Conservation (phyloP, 768 basidiomycete genomes). For the Suillus tomentosus region DNA sequence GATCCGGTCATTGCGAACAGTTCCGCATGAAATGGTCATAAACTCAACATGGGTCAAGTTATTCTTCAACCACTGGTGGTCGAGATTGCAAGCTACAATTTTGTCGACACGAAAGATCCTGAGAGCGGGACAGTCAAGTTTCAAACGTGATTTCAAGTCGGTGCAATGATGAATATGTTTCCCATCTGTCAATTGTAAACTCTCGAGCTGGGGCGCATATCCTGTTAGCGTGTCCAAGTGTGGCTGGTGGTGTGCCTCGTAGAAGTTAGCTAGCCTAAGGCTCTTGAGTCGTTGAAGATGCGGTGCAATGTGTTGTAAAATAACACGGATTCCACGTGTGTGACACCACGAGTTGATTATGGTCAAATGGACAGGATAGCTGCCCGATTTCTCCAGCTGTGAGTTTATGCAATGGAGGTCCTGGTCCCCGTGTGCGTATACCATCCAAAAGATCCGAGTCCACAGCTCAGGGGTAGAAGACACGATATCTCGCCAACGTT, state of each 20-base stretch:
- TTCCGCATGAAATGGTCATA: neutral
- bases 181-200: neutral
- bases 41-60: neutral
- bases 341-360: neutral
- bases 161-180: neutral
- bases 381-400: neutral
- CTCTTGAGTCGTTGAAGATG: neutral
- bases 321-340: neutral
- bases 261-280: neutral
- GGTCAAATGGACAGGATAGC: neutral
- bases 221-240: neutral
- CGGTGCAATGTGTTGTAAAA: neutral
- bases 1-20: neutral
- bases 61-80: neutral
- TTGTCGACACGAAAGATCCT: neutral
- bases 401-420: neutral
- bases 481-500: neutral
- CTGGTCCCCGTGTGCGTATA: neutral
- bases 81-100: neutral
- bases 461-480: constrained; percentile 4
- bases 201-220: neutral
- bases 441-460: neutral
- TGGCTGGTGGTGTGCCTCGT: too few relatives aligned
- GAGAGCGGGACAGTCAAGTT: neutral
- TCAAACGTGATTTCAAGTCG: neutral